Base-by-base conservation (phyloP, 2,329 filamentous ascomycete genomes). In the Trichophyton rubrum region DNA sequence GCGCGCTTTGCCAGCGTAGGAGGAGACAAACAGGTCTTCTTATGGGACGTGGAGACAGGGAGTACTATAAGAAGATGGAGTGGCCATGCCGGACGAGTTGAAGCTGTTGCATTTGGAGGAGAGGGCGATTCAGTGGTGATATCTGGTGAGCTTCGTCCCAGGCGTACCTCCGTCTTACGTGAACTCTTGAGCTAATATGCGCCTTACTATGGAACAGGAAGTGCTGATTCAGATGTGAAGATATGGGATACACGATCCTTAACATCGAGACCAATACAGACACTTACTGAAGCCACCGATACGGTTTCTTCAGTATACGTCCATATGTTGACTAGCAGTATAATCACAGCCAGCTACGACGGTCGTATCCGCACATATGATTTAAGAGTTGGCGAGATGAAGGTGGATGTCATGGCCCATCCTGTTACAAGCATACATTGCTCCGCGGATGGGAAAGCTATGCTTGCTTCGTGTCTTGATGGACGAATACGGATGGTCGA, bases 41-140 rank as follows among this genome's bases (percentile, higher is more conserved):
- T 96, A 3, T 97, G 93, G 93, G 93, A 99, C 73, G 93, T 97
- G 0, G 80, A 86, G 55, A 87, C 85, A 2, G 90, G 88, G 17
- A 80, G 83, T 66, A 96, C 92, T 3, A 77, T 88, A 27, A 82
- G 89, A 22, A 82, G 93, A 30, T 93, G 92, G 73, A 70, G 72
- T 65, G 87, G 86, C 0, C 89, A 93, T 73, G 80, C 79, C 1
- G 83, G 84, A 51, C 79, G 90, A 35, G 80, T 97, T 60, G 95
- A 96, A 71, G 81, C 84, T 53, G 88, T 92, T 3, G 78, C 81
- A 1, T 95, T 95, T 70, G 90, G 83, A 0, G 91, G 90, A 11
- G 85, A 86, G 1, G 87, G 77, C 3, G 90, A 92, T 70, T 79
- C 79, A 1, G 79, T 96, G 0, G 76, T 96, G 45, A 81, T 89